Evolutionary conservation across 148 eudicot genomes (phyloP), one percentile per base, ranked within the genome.

Genomic region (Rhododendron molle): DNA sequence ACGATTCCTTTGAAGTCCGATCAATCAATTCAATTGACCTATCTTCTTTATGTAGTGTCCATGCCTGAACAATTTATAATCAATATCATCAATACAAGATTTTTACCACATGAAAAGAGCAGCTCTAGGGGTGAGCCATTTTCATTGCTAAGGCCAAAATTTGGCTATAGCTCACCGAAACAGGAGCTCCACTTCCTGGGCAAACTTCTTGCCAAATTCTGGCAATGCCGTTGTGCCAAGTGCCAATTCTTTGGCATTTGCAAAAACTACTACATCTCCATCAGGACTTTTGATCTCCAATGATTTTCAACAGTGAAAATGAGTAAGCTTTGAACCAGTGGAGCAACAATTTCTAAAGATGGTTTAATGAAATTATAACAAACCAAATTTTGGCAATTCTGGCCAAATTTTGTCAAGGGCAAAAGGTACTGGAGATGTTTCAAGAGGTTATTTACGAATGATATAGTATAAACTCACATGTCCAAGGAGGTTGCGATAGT

Each of bases 401-500:
- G 5, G 7, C 23, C n/a, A 58, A 58, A 65, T 11, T 23, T 62
- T 62, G 28, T 3, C 71, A 62, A 20, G 20, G 23, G 65, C 65
- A 16, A 65, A n/a, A 23, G 11, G 13, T n/a, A 20, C 10, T 3
- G 5, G 4, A 26, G 11, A 65, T 65, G 72, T 65, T n/a, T 26
- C 1, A 65, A 58, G 72, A 62, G 72, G 72, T 23, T 65, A 65
- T 65, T 23, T n/a, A 65, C 14, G 2, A 81, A 14, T 18, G 16
- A 30, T 54, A 28, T 28, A 65, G 18, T 32, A 13, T 0, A 36
- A 32, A 50, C 89, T 86, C 54, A 90, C 91, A 88, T 88, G 88
- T 38, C 88, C 88, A 16, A 90, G 76, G 62, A 88, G 91, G 69
- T 88, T 90, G 13, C 62, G 87, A 36, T 87, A 44, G 58, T 86